phyloP scores from a whole-genome alignment of 2,329 filamentous ascomycete species.

The Aspergillus ochraceus region DNA sequence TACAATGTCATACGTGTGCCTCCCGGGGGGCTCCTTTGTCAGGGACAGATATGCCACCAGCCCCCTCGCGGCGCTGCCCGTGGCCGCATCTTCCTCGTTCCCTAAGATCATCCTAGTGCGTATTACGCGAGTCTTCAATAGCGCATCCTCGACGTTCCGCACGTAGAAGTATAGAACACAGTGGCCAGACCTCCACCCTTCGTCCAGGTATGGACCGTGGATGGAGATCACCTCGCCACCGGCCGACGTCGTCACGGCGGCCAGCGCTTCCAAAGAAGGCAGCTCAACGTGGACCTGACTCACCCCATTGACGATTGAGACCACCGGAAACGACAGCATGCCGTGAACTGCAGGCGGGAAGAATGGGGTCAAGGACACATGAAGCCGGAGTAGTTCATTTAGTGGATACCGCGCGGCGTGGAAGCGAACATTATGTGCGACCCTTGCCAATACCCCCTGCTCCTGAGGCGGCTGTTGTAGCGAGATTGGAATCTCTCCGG shows the following conservation, averaged over 20 bases:
- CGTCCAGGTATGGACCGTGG: slow-evolving; percentile 27
- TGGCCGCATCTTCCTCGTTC: slow-evolving; percentile 29
- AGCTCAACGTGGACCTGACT: slow-evolving; percentile 67
- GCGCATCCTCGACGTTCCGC: slow-evolving; percentile 56
- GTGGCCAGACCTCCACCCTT: slow-evolving; percentile 31
- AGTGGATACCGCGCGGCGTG: slow-evolving; percentile 27
- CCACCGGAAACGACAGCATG: slow-evolving; percentile 26
- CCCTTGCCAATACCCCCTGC: slow-evolving; percentile 25
- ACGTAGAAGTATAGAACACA: slow-evolving; percentile 33
- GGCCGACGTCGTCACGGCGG: slow-evolving; percentile 25
- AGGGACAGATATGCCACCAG: slow-evolving; percentile 56
- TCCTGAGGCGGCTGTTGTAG: slow-evolving; percentile 5
- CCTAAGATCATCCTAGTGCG: slow-evolving; percentile 30
- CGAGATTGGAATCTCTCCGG: slow-evolving; percentile 56
- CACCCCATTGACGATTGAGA: slow-evolving; percentile 42
- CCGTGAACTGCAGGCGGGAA: slow-evolving; percentile 7
- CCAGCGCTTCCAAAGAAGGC: slow-evolving; percentile 59
- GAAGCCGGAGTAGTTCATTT: slow-evolving; percentile 24
- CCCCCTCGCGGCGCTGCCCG: slow-evolving; percentile 60
- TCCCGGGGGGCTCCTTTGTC: slow-evolving; percentile 31
- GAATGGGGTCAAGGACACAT: slow-evolving; percentile 26
- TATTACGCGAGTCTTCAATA: slow-evolving; percentile 44
- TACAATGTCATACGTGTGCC: slow-evolving; percentile 52
- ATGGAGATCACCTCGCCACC: slow-evolving; percentile 24
- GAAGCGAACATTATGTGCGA: slow-evolving; percentile 37